Conservation (phyloP, 2,329 filamentous ascomycete species). For the Sclerotinia trifoliorum region DNA sequence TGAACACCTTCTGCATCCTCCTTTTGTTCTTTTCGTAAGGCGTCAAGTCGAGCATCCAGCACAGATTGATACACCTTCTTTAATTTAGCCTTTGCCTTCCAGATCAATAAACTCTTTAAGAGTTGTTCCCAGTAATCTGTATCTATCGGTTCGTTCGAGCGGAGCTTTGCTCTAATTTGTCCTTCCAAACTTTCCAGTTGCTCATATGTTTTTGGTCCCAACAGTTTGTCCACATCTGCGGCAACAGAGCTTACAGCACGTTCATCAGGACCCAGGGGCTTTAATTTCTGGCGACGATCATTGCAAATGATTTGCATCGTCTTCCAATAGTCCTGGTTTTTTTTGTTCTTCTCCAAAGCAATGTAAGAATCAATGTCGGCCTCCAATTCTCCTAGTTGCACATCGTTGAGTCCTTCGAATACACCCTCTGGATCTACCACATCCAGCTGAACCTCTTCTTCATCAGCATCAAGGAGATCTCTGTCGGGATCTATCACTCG, state of each 20-base stretch:
- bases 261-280: conserved; percentile 57
- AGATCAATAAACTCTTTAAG: conserved; percentile 77
- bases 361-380: conserved; percentile 79
- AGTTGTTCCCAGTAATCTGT: conserved; percentile 98
- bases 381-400: conserved; percentile 72
- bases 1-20: conserved; percentile 61
- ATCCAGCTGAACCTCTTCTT: conserved; percentile 67
- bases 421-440: conserved; percentile 79
- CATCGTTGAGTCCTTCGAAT: conserved; percentile 67
- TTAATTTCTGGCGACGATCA: conserved; percentile 67
- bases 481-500: conserved; percentile 83
- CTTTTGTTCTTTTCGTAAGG: conserved; percentile 64
- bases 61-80: conserved; percentile 76
- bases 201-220: conserved; percentile 80
- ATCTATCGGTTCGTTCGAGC: conserved; percentile 83
- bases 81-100: conserved; percentile 87
- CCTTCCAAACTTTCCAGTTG: conserved; percentile 83
- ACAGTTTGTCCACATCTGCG: conserved; percentile 81
- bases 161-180: conserved; percentile 82
- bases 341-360: conserved; percentile 72
- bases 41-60: conserved; percentile 64
- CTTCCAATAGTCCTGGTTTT: conserved; percentile 89
- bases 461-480: conserved; percentile 80
- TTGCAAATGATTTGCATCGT: conserved; percentile 82
- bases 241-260: conserved; percentile 80